These are phyloP conservation scores for Chlorella ohadii DNA, from an alignment of 139 green algal genomes.

Conservation along the genomic window DNA sequence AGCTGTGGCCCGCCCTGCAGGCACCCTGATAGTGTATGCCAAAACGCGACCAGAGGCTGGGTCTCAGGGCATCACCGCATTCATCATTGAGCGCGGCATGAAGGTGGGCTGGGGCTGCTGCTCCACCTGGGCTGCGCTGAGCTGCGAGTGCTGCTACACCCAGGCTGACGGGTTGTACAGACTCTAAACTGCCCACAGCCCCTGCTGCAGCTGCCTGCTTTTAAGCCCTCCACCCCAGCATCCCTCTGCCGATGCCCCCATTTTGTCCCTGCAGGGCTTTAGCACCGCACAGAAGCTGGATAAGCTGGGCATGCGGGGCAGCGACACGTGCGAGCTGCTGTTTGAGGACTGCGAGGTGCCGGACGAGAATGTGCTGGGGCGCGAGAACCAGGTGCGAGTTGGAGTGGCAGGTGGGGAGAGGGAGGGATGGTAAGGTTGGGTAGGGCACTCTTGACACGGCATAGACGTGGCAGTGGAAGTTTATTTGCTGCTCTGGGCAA, in stretches of 20 bases:
- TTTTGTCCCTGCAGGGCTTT: slow-evolving; percentile 67
- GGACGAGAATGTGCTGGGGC: slow-evolving; percentile 86
- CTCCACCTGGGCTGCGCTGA: too few species aligned
- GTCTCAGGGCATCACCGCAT: slow-evolving; percentile 92
- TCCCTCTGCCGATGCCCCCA: too few species aligned
- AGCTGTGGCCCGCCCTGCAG: slow-evolving; percentile 22
- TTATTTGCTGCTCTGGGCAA: too few species aligned
- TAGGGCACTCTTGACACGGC: too few species aligned
- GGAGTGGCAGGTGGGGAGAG: too few species aligned
- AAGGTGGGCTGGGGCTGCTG: slow-evolving; percentile 5
- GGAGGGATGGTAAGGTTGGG: too few species aligned
- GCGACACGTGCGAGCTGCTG: slow-evolving; percentile 95
- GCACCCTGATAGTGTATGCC: slow-evolving; percentile 91
- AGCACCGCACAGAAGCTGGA: slow-evolving; percentile 95
- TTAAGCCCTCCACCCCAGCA: too few species aligned
- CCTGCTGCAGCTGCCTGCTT: too few species aligned
- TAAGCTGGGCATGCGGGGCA: slow-evolving; percentile 95
- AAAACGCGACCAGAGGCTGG: slow-evolving; percentile 82
- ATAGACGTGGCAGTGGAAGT: too few species aligned
- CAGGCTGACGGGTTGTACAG: too few species aligned
- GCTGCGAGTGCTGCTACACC: too few species aligned
- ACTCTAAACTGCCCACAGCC: too few species aligned
- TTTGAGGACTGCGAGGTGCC: slow-evolving; percentile 94
- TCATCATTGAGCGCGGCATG: slow-evolving; percentile 94
- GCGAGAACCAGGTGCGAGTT: slow-evolving; percentile 56